Percentiles rank a stretch among this genome's conserved stretches.
These are phyloP conservation scores for Skeletonema potamos DNA, from an alignment of 108 stramenopile genomes.

Conservation along the genomic window DNA sequence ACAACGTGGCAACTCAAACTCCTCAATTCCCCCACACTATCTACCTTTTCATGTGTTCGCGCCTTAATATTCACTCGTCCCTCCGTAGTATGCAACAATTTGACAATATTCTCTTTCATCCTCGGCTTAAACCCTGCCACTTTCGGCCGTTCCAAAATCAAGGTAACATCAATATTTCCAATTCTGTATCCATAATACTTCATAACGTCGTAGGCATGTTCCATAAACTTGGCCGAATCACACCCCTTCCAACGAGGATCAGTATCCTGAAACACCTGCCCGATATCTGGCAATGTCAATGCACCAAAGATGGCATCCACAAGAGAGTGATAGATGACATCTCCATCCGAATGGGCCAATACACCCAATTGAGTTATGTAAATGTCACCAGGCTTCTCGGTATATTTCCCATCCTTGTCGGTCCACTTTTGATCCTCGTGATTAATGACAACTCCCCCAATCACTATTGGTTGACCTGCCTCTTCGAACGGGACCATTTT, in stretches of 20 bases:
- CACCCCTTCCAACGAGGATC: constrained; percentile 95
- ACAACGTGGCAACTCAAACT: constrained; percentile 94
- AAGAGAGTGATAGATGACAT: constrained; percentile 93
- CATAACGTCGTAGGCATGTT: constrained; percentile 89
- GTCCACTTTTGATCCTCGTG: constrained; percentile 87
- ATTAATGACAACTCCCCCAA: constrained; percentile 85
- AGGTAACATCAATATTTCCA: constrained; percentile 89
- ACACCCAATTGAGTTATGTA: constrained; percentile 86
- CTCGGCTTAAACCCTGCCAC: constrained; percentile 86
- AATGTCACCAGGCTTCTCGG: constrained; percentile 57
- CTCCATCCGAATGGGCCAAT: constrained; percentile 94
- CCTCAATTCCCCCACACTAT: constrained; percentile 90
- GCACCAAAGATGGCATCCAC: constrained; percentile 95
- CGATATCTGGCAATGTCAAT: constrained; percentile 89
- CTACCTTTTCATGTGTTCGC: constrained; percentile 92
- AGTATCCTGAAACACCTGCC: constrained; percentile 94
- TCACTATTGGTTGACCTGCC: constrained; percentile 89
- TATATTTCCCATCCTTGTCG: constrained; percentile 82
- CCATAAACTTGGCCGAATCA: constrained; percentile 93
- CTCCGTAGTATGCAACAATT: constrained; percentile 72
- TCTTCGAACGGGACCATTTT: constrained; percentile 84
- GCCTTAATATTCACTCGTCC: constrained; percentile 97
- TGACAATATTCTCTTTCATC: constrained; percentile 94
- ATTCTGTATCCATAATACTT: constrained; percentile 77
- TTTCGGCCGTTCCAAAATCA: constrained; percentile 89